Evolutionary conservation across 768 basidiomycete genomes (phyloP).

Genomic region (Mycena capillaripes): DNA sequence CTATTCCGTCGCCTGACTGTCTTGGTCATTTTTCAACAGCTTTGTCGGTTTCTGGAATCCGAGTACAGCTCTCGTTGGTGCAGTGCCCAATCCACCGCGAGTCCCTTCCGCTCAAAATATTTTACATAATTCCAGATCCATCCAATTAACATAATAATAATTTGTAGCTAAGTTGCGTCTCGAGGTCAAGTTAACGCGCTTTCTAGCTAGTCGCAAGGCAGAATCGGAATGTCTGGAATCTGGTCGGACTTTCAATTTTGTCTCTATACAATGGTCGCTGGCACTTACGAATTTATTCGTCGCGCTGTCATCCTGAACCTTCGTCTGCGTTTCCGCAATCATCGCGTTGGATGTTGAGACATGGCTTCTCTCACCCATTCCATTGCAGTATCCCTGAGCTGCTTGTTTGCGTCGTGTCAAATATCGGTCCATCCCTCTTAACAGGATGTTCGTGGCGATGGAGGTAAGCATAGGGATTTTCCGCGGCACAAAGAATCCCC

Average conservation of each 20-base stretch:
- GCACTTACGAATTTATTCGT: background rate
- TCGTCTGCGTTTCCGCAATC: background rate
- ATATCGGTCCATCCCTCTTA: background rate
- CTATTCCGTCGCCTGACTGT: too few relatives aligned
- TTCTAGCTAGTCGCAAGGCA: background rate
- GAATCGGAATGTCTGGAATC: background rate
- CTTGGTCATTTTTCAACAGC: too few relatives aligned
- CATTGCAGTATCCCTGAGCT: background rate
- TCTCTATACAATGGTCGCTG: background rate
- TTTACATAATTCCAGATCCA: too few relatives aligned
- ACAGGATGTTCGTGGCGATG: constrained; percentile 49
- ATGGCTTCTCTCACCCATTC: background rate
- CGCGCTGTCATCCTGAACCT: background rate
- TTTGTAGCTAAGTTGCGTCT: too few relatives aligned
- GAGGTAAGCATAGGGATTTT: background rate
- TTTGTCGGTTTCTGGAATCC: too few relatives aligned
- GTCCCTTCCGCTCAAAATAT: too few relatives aligned
- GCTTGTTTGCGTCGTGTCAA: background rate
- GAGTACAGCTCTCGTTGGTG: too few relatives aligned
- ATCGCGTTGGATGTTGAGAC: background rate
- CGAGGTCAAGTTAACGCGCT: too few relatives aligned
- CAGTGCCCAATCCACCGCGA: too few relatives aligned
- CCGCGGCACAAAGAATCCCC: background rate
- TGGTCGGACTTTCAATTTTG: background rate
- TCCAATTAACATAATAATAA: too few relatives aligned